Percentiles rank a stretch among this genome's conserved stretches.
Conservation (phyloP, 1,284 basidiomycete species). For the Trichosporon asahii region DNA sequence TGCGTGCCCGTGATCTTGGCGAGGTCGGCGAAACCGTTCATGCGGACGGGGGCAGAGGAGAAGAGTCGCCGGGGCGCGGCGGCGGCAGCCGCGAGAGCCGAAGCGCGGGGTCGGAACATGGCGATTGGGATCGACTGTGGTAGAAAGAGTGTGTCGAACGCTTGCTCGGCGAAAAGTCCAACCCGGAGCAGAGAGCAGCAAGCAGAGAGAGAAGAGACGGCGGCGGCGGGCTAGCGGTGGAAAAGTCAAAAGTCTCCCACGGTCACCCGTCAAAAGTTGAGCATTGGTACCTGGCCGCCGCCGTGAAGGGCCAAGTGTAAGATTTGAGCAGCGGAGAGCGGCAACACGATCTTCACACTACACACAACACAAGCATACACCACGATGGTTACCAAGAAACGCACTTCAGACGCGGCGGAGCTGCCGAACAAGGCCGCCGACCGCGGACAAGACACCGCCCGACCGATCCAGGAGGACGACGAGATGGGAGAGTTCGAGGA, state of each 20-base stretch:
- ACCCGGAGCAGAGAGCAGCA: neutral
- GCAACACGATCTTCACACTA: neutral
- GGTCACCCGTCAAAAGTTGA: conserved; percentile 26
- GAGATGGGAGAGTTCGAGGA: conserved; percentile 62
- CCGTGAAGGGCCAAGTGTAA: neutral
- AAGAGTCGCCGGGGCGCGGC: conserved; percentile 14
- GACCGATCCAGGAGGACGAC: conserved; percentile 44
- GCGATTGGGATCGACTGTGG: conserved; percentile 10
- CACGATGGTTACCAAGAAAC: conserved; percentile 31
- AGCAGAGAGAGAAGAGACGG: no score
- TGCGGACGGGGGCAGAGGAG: conserved; percentile 2
- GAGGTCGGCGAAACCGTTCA: conserved; percentile 23
- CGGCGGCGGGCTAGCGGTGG: neutral
- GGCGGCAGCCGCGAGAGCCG: conserved; percentile 4
- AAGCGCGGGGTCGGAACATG: conserved; percentile 11
- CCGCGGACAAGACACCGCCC: conserved; percentile 37
- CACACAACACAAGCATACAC: neutral
- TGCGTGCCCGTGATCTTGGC: conserved; percentile 13
- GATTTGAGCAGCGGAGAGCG: neutral
- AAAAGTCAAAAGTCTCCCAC: conserved; percentile 31
- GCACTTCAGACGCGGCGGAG: conserved; percentile 46
- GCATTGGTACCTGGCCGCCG: neutral
- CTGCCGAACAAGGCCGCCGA: conserved; percentile 38
- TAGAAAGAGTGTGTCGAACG: neutral
- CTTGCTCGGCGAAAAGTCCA: neutral